Conservation (phyloP, 1,284 basidiomycete species). For the Cutaneotrichosporon mucoides region DNA sequence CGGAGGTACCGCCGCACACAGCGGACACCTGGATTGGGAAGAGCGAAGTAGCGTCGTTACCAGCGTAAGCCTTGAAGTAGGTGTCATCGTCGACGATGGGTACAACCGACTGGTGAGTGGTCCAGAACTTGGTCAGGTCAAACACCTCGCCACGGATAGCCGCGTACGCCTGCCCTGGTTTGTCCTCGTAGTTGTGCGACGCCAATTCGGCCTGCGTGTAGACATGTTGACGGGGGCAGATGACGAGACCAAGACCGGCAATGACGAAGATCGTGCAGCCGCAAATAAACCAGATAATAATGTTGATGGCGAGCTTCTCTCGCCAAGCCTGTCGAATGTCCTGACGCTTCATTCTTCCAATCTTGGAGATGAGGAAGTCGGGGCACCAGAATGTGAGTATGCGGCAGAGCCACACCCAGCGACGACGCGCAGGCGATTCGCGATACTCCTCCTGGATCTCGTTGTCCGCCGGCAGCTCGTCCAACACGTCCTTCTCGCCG, state of each 20-base stretch:
- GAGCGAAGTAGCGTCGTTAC: constrained; percentile 66
- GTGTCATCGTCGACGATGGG: constrained; percentile 69
- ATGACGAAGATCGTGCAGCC: constrained; percentile 87
- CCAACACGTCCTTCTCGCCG: constrained; percentile 70
- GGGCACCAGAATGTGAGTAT: constrained; percentile 91
- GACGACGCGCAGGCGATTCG: constrained; percentile 69
- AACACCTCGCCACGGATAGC: constrained; percentile 84
- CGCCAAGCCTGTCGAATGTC: constrained; percentile 96
- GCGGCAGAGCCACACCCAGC: constrained; percentile 87
- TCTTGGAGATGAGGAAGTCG: constrained; percentile 61
- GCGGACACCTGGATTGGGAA: constrained; percentile 98
- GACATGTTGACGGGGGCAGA: constrained; percentile 92
- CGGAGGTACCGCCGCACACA: constrained; percentile 80
- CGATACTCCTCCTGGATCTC: constrained; percentile 84
- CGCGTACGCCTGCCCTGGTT: constrained; percentile 71
- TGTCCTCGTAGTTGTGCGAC: constrained; percentile 62
- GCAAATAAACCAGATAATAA: constrained; percentile 95
- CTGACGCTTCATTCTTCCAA: constrained; percentile 87
- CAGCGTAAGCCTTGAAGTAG: constrained; percentile 67
- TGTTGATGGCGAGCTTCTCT: constrained; percentile 92
- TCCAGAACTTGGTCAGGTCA: constrained; percentile 36
- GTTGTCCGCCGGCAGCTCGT: constrained; percentile 72
- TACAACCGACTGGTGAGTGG: constrained; percentile 64
- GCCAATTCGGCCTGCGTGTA: constrained; percentile 74
- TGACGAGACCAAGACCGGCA: constrained; percentile 77